Evolutionary conservation across 2,329 filamentous ascomycete genomes (phyloP).

Genomic region (Diaporthe longicolla): DNA sequence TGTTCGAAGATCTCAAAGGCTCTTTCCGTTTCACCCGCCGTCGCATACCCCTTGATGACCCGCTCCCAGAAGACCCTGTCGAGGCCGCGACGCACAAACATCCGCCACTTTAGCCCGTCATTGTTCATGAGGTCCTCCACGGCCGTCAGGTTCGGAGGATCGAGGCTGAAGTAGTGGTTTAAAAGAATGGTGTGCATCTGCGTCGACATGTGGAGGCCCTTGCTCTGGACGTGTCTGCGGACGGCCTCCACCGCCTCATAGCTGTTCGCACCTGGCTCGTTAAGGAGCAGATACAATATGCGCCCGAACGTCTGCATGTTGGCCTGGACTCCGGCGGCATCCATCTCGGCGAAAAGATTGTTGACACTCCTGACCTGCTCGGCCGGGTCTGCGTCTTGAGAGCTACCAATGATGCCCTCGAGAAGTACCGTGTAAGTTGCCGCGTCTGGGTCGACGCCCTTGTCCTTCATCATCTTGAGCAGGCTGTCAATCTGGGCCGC

Average conservation of each 20-base stretch:
- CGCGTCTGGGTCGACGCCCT: conserved; percentile 71
- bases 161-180: conserved; percentile 73
- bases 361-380: conserved; percentile 68
- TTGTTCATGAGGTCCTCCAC: conserved; percentile 74
- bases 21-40: conserved; percentile 62
- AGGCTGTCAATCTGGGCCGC: conserved; percentile 64
- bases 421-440: conserved; percentile 82
- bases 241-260: conserved; percentile 68
- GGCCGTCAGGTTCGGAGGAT: conserved; percentile 70
- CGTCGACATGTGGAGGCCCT: conserved; percentile 67
- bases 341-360: conserved; percentile 71
- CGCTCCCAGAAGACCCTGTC: conserved; percentile 80
- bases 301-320: conserved; percentile 77
- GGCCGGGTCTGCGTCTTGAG: conserved; percentile 57
- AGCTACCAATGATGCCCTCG: conserved; percentile 65
- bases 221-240: conserved; percentile 71
- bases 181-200: conserved; percentile 83
- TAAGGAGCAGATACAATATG: conserved; percentile 76
- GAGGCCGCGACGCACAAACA: conserved; percentile 51
- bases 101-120: conserved; percentile 52
- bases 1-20: conserved; percentile 66
- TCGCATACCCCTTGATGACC: conserved; percentile 76
- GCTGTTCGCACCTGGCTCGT: conserved; percentile 47
- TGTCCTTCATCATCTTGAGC: conserved; percentile 70
- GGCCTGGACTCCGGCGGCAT: conserved; percentile 67